Evolutionary conservation across 2,329 filamentous ascomycete species (phyloP).

Genomic region (Sporothrix pallida): DNA sequence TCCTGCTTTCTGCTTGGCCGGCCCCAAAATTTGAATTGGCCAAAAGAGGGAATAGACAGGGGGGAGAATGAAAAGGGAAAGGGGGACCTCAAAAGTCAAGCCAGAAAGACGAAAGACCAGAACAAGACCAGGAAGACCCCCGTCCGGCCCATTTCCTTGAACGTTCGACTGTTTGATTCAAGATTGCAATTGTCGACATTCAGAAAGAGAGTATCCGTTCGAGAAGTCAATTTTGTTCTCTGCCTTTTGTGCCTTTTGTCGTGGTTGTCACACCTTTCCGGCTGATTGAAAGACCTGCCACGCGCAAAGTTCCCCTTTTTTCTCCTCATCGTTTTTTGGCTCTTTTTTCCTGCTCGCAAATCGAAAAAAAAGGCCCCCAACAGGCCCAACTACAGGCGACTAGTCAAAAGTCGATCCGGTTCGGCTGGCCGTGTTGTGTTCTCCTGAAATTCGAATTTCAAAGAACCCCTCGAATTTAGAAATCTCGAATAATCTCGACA

Average conservation of each 20-base stretch:
- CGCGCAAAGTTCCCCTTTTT: conserved; percentile 1
- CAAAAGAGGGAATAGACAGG: conserved; percentile 16
- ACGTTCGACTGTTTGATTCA: neutral
- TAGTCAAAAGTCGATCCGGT: conserved; percentile 10
- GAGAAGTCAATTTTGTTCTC: neutral
- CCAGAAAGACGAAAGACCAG: neutral
- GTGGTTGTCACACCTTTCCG: conserved; percentile 26
- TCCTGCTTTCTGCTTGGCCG: conserved; percentile 17
- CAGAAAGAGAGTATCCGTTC: neutral
- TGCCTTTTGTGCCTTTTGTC: neutral
- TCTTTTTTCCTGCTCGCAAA: neutral
- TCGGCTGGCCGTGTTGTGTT: conserved; percentile 18
- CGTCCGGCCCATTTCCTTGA: conserved; percentile 14
- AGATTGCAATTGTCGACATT: neutral
- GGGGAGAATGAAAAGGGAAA: neutral
- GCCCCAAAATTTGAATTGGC: conserved; percentile 24
- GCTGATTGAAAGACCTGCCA: conserved; percentile 29
- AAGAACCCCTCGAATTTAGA: neutral
- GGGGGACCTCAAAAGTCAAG: neutral
- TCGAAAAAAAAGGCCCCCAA: neutral
- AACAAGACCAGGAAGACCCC: conserved; percentile 1
- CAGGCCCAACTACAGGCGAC: neutral
- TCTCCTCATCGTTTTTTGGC: neutral
- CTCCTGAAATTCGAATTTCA: conserved; percentile 17
- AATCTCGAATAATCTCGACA: neutral